Conservation (phyloP, 1,284 basidiomycete genomes). For the Anthracocystis walkeri region DNA sequence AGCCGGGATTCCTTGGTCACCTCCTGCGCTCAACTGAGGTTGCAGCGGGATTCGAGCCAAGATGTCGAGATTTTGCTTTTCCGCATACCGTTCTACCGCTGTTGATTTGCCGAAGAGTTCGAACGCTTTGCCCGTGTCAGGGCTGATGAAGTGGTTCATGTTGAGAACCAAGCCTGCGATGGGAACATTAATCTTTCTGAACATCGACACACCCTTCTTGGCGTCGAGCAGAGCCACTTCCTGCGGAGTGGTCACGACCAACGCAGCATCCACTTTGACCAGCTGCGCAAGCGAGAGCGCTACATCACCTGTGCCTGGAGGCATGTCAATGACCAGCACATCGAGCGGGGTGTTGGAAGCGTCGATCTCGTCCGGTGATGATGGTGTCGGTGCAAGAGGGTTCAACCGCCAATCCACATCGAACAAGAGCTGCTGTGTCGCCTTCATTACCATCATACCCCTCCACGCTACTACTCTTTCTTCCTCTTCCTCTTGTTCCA, state of each 20-base stretch:
- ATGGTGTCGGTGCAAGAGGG: slow-evolving; percentile 18
- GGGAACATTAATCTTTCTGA: slow-evolving; percentile 87
- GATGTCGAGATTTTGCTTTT: slow-evolving; percentile 76
- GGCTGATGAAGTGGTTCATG: slow-evolving; percentile 88
- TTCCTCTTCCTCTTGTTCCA: slow-evolving; percentile 17
- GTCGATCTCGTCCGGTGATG: slow-evolving; percentile 9
- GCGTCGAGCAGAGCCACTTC: slow-evolving; percentile 93
- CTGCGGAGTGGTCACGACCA: slow-evolving; percentile 90
- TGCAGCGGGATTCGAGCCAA: slow-evolving; percentile 89
- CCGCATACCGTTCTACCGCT: slow-evolving; percentile 77
- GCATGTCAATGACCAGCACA: slow-evolving; percentile 93
- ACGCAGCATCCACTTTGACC: slow-evolving; percentile 72
- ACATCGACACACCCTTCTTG: slow-evolving; percentile 92
- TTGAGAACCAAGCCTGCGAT: slow-evolving; percentile 90
- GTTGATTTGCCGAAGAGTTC: slow-evolving; percentile 83
- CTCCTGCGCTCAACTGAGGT: slow-evolving; percentile 79
- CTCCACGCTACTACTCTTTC: slow-evolving; percentile 83
- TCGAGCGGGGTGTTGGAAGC: slow-evolving; percentile 74
- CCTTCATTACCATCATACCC: slow-evolving; percentile 98
- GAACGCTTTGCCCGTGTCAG: slow-evolving; percentile 79
- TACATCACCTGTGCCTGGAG: slow-evolving; percentile 96
- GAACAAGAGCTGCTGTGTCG: slow-evolving; percentile 94
- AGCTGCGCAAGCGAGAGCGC: slow-evolving; percentile 92
- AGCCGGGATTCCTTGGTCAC: slow-evolving; percentile 78
- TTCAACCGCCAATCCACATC: slow-evolving; percentile 86